Evolutionary conservation across 2,329 filamentous ascomycete species (phyloP).

Genomic region (Orbilia javanica): DNA sequence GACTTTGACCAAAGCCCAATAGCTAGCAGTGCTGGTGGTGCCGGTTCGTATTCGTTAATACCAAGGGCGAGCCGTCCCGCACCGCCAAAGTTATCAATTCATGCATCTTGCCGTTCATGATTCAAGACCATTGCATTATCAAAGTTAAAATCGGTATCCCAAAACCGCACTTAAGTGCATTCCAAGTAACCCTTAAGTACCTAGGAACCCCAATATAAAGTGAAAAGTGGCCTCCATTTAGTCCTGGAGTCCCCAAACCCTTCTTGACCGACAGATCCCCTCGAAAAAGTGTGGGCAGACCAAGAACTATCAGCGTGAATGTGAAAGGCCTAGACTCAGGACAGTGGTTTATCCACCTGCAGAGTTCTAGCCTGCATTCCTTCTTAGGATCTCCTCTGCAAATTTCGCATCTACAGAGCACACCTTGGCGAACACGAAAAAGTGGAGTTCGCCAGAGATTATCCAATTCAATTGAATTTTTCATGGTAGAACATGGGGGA

Average conservation of each 20-base stretch:
- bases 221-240: no score
- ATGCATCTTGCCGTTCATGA: no score
- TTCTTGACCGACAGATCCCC: no score
- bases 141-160: no score
- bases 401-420: not conserved
- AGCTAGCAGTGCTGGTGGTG: not conserved
- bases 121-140: no score
- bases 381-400: not conserved
- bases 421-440: not conserved
- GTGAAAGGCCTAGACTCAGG: not conserved
- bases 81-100: not conserved
- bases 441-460: not conserved
- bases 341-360: not conserved
- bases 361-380: slow-evolving; percentile 8
- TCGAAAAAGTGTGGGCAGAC: not conserved
- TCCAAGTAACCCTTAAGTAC: no score
- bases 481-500: not conserved
- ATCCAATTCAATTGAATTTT: slow-evolving; percentile 3
- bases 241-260: no score
- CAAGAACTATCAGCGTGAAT: not conserved
- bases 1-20: not conserved
- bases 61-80: not conserved
- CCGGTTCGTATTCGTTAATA: not conserved
- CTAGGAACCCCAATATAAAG: no score
- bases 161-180: no score